Percentiles rank a stretch among this genome's conserved stretches.
phyloP scores from a whole-genome alignment of 2,329 filamentous ascomycete genomes.

The Mycosphaerella sp. region DNA sequence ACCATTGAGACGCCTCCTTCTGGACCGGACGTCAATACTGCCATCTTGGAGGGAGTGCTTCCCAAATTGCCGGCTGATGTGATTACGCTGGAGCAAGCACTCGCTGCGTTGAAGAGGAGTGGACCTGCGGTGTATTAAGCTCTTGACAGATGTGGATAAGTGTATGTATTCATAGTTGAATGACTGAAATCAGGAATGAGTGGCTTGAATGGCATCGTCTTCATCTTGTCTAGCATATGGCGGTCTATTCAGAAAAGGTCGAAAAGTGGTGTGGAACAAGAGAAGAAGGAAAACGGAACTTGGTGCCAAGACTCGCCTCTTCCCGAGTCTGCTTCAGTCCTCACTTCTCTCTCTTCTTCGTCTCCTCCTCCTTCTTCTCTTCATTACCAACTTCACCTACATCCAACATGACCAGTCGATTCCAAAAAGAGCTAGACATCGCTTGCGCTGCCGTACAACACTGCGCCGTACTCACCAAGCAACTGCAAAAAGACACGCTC shows the following conservation, averaged over 20 bases:
- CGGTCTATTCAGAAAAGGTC: too few species aligned
- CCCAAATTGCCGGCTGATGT: constrained; percentile 30
- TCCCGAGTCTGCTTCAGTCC: too few species aligned
- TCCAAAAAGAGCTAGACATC: constrained; percentile 19
- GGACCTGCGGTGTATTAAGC: constrained; percentile 26
- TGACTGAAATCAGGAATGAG: too few species aligned
- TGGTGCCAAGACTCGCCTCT: too few species aligned
- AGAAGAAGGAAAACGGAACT: too few species aligned
- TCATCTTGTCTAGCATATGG: too few species aligned
- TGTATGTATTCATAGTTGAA: too few species aligned
- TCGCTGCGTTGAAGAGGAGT: constrained; percentile 26
- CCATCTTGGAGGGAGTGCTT: constrained; percentile 29
- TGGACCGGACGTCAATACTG: constrained; percentile 24
- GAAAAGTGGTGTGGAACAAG: too few species aligned
- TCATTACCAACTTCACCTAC: background rate
- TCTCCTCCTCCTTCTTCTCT: background rate
- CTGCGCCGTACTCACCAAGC: constrained; percentile 49
- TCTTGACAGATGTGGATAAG: background rate
- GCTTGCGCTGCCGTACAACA: constrained; percentile 21
- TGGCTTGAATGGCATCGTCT: too few species aligned
- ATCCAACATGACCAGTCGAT: constrained; percentile 11
- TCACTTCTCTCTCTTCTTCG: background rate
- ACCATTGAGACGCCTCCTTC: constrained; percentile 29
- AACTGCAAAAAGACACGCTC: constrained; percentile 38
- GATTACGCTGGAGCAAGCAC: constrained; percentile 31